Evolutionary conservation across 257 asterid genomes (phyloP).

Genomic region (Gentiana straminea): DNA sequence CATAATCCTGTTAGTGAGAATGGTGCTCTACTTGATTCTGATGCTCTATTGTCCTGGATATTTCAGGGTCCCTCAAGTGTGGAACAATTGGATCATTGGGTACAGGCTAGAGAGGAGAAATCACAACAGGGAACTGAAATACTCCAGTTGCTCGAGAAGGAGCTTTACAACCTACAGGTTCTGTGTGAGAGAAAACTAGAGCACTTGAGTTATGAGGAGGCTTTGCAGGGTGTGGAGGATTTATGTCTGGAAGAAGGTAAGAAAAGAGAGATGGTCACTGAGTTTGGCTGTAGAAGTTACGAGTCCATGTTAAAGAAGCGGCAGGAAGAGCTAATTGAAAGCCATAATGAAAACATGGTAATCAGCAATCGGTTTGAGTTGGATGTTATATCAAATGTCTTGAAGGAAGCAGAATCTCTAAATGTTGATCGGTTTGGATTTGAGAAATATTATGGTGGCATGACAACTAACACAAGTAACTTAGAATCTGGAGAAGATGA

Average conservation of each 20-base stretch:
- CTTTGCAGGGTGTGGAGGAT: constrained; percentile 77
- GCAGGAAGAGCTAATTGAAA: constrained; percentile 60
- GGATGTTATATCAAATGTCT: constrained; percentile 75
- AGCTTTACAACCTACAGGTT: constrained; percentile 64
- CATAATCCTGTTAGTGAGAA: constrained; percentile 31
- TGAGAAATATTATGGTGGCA: constrained; percentile 64
- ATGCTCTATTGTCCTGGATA: constrained; percentile 84
- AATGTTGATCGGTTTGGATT: constrained; percentile 64
- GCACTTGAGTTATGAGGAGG: constrained; percentile 76
- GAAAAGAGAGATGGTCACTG: constrained; percentile 56
- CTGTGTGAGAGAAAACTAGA: constrained; percentile 86
- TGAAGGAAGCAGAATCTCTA: constrained; percentile 82
- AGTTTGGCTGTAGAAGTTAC: constrained; percentile 44
- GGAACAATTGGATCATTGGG: constrained; percentile 66
- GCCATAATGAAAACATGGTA: constrained; percentile 36
- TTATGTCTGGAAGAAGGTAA: constrained; percentile 80
- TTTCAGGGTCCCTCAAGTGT: constrained; percentile 62
- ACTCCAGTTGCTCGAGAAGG: constrained; percentile 78
- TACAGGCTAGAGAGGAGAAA: constrained; percentile 54
- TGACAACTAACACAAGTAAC: constrained; percentile 55
- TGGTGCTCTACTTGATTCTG: constrained; percentile 50
- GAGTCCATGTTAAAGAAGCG: constrained; percentile 64
- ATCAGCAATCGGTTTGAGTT: constrained; percentile 58
- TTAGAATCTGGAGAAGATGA: constrained; percentile 75
- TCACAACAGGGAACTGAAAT: constrained; percentile 57